These are phyloP conservation scores for Xylaria digitata DNA, from an alignment of 2,329 filamentous ascomycete species.

Conservation along the genomic window DNA sequence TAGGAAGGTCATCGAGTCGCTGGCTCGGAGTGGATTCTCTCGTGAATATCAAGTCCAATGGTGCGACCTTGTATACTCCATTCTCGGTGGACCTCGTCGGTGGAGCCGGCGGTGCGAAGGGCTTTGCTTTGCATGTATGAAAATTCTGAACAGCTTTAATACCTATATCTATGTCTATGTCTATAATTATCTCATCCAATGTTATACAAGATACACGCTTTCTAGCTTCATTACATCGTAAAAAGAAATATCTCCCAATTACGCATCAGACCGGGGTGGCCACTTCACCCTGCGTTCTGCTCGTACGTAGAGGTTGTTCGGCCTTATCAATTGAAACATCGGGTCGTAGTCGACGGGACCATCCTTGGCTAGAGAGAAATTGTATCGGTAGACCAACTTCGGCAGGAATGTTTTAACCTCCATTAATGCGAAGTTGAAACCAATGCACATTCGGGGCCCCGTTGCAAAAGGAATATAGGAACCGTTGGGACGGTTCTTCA, in stretches of 20 bases:
- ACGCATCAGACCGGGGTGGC: slow-evolving; percentile 51
- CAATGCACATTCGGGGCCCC: slow-evolving; percentile 69
- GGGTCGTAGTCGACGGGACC: slow-evolving; percentile 68
- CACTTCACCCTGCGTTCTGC: slow-evolving; percentile 62
- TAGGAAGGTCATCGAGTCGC: background rate
- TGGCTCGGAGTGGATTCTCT: background rate
- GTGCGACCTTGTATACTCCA: too few species aligned
- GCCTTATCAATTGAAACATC: slow-evolving; percentile 68
- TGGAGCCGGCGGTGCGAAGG: background rate
- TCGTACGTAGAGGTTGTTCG: slow-evolving; percentile 64
- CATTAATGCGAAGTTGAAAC: slow-evolving; percentile 72
- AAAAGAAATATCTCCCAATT: background rate
- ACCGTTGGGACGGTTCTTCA: slow-evolving; percentile 61
- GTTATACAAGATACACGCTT: background rate
- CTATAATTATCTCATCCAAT: slow-evolving; percentile 11
- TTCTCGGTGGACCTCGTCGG: background rate
- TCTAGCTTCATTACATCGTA: slow-evolving; percentile 6
- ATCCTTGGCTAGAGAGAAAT: slow-evolving; percentile 62
- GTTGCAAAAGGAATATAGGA: slow-evolving; percentile 69
- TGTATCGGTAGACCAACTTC: slow-evolving; percentile 69
- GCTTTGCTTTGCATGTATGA: background rate
- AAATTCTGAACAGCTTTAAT: background rate
- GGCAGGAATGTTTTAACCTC: slow-evolving; percentile 70
- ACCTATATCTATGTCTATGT: background rate
- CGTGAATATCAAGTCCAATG: too few species aligned